phyloP scores from a whole-genome alignment of 2,329 filamentous ascomycete genomes.

The Penicillium sp. region DNA sequence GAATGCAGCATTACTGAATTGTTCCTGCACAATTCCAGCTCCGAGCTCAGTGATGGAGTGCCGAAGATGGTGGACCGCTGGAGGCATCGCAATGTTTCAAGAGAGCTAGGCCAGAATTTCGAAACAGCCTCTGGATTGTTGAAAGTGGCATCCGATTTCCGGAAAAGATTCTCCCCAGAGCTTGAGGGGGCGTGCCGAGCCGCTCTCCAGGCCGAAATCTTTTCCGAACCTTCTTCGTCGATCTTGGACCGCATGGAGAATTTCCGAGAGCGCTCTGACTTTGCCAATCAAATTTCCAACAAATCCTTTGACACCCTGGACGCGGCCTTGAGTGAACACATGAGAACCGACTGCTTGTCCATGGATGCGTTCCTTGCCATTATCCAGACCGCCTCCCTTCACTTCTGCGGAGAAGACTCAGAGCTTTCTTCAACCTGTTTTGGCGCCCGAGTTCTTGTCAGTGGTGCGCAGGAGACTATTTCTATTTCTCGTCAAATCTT shows the following conservation, averaged over 20 bases:
- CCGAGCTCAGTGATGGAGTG: slow-evolving; percentile 38
- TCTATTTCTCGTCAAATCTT: slow-evolving; percentile 71
- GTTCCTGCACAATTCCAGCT: slow-evolving; percentile 66
- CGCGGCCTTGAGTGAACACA: slow-evolving; percentile 65
- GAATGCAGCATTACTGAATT: slow-evolving; percentile 76
- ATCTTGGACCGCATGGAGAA: slow-evolving; percentile 72
- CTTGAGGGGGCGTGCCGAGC: slow-evolving; percentile 67
- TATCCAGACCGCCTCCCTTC: slow-evolving; percentile 50
- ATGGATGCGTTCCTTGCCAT: slow-evolving; percentile 54
- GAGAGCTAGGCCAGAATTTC: slow-evolving; percentile 54
- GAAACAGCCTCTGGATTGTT: slow-evolving; percentile 63
- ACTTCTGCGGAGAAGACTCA: slow-evolving; percentile 43
- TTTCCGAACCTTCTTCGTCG: slow-evolving; percentile 68
- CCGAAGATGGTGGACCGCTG: slow-evolving; percentile 45
- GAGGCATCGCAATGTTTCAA: slow-evolving; percentile 43
- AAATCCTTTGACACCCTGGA: slow-evolving; percentile 74
- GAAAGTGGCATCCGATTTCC: slow-evolving; percentile 67
- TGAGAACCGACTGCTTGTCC: slow-evolving; percentile 51
- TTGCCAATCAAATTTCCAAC: slow-evolving; percentile 76
- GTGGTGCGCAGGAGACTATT: slow-evolving; percentile 75
- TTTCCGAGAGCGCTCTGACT: slow-evolving; percentile 76
- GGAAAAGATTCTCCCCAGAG: slow-evolving; percentile 67
- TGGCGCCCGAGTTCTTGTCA: slow-evolving; percentile 72
- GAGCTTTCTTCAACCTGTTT: slow-evolving; percentile 63
- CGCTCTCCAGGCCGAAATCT: slow-evolving; percentile 70